These are phyloP conservation scores for Vitis hybrid DNA, from an alignment of 177 flowering plant species.

Conservation along the genomic window DNA sequence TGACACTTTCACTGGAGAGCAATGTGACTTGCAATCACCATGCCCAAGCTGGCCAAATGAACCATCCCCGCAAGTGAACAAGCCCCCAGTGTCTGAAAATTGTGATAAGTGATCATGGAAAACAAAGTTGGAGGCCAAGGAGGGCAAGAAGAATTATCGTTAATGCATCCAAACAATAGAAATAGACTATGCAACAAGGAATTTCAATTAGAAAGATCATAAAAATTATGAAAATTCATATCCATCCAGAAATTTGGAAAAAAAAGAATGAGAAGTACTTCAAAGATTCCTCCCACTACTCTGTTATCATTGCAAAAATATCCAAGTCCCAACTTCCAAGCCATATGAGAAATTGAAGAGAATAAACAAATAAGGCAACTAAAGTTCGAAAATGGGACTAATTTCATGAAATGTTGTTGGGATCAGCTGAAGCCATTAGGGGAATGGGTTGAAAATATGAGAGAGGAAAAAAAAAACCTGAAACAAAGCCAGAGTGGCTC, in stretches of 20 bases:
- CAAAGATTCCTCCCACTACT: no score
- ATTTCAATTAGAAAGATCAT: no score
- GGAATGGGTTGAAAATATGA: background rate
- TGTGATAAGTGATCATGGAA: no score
- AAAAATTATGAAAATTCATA: no score
- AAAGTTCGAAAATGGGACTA: no score
- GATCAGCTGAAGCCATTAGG: no score
- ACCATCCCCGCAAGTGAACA: slow-evolving; percentile 96
- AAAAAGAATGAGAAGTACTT: no score
- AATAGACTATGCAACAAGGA: no score
- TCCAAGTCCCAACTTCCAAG: background rate
- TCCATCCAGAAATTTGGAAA: no score
- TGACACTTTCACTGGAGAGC: slow-evolving; percentile 52
- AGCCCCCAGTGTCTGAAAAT: slow-evolving; percentile 52
- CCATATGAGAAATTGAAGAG: background rate
- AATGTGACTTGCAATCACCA: slow-evolving; percentile 61
- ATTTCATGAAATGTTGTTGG: no score
- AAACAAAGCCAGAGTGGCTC: slow-evolving; percentile 93
- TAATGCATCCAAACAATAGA: no score
- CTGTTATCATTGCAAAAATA: background rate
- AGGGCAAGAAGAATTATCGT: background rate
- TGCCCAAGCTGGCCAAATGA: slow-evolving; percentile 98
- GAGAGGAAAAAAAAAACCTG: slow-evolving; percentile 50
- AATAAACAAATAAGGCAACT: no score
- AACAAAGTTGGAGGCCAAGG: background rate